Conservation (phyloP, 2,329 filamentous ascomycete species). For the Cladobotryum protrusum region DNA sequence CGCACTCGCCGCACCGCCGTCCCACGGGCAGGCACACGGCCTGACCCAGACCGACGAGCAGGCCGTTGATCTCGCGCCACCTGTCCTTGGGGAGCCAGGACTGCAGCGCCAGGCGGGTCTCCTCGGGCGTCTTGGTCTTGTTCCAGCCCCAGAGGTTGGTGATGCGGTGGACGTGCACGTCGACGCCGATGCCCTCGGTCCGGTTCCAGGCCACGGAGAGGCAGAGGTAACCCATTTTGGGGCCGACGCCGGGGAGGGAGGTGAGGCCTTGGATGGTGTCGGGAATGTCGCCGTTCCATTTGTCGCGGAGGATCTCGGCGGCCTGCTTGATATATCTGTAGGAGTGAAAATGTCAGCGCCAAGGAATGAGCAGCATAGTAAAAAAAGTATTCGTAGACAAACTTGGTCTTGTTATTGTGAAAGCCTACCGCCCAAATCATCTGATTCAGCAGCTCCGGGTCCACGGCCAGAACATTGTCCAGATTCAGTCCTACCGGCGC, state of each 20-base stretch:
- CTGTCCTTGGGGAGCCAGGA: constrained; percentile 75
- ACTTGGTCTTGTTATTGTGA: constrained; percentile 87
- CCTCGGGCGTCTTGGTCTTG: constrained; percentile 72
- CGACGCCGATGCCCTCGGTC: constrained; percentile 77
- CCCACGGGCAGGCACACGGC: constrained; percentile 77
- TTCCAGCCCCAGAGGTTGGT: constrained; percentile 94
- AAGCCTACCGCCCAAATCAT: constrained; percentile 84
- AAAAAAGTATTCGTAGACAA: not conserved
- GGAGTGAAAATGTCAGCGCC: not conserved
- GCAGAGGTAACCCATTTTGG: constrained; percentile 91
- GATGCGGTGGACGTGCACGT: constrained; percentile 92
- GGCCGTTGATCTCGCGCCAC: constrained; percentile 88
- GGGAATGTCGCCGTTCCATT: constrained; percentile 71
- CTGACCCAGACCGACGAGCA: constrained; percentile 85
- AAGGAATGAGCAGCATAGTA: not conserved
- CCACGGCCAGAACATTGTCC: constrained; percentile 68
- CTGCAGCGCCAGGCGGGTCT: constrained; percentile 69
- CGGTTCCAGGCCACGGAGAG: constrained; percentile 64
- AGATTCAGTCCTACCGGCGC: constrained; percentile 57
- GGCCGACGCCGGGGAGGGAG: constrained; percentile 77
- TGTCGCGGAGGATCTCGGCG: constrained; percentile 65
- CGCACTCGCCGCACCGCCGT: constrained; percentile 77
- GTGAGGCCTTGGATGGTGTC: constrained; percentile 68
- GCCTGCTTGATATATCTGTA: constrained; percentile 61
- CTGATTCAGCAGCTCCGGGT: constrained; percentile 58